These are phyloP conservation scores for Phytophthora chlamydospora DNA, from an alignment of 352 stramenopile genomes.

Conservation along the genomic window DNA sequence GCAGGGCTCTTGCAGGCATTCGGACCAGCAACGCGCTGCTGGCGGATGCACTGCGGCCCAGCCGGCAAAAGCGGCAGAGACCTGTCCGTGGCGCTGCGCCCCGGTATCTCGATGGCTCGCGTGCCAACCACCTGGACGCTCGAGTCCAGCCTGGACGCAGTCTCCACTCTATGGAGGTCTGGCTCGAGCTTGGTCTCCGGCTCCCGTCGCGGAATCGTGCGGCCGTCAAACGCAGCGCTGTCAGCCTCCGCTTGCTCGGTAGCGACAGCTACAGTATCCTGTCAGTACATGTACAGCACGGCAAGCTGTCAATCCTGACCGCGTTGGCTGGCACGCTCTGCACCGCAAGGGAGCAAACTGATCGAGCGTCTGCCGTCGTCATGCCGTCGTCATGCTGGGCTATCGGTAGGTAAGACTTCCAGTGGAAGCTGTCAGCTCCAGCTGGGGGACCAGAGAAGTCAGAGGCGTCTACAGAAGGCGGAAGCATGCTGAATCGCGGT, in stretches of 20 bases:
- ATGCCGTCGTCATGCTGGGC: neutral
- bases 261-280: neutral
- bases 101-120: constrained; percentile 11
- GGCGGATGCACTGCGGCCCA: constrained; percentile 20
- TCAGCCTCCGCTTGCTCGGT: constrained; percentile 18
- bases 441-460: neutral
- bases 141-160: no score
- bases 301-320: neutral
- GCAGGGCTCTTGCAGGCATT: constrained; percentile 16
- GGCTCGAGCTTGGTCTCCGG: constrained; percentile 13
- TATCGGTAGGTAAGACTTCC: constrained; percentile 4
- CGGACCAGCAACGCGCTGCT: constrained; percentile 24
- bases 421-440: neutral
- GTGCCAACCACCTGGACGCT: constrained; percentile 6
- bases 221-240: constrained; percentile 1
- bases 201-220: constrained; percentile 17
- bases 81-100: constrained; percentile 7
- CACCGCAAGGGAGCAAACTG: neutral
- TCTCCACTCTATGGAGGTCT: constrained; percentile 26
- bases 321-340: neutral
- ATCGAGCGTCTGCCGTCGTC: neutral
- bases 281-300: neutral
- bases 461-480: neutral
- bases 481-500: constrained; percentile 14
- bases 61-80: constrained; percentile 19